Conservation (phyloP, 345 rosid species). For the Sonneratia alba region DNA sequence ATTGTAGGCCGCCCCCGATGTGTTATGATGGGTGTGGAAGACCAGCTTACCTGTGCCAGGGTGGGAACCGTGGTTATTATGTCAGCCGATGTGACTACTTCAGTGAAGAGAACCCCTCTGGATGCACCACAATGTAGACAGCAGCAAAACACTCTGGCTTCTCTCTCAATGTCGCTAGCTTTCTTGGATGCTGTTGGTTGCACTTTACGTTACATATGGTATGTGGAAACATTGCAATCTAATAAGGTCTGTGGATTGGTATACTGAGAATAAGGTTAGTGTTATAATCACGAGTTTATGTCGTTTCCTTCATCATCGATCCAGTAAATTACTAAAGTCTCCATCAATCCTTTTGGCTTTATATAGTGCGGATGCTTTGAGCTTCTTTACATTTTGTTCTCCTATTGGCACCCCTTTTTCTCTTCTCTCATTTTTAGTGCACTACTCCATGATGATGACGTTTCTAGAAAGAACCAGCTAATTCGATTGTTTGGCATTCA, state of each 20-base stretch:
- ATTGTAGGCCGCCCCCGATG: constrained; percentile 3
- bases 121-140: constrained; percentile 46
- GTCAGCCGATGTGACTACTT: constrained; percentile 30
- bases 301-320: not conserved
- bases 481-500: too few species aligned
- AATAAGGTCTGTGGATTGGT: not conserved
- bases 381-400: not conserved
- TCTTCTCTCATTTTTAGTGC: too few species aligned
- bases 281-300: not conserved
- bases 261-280: not conserved
- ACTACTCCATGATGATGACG: too few species aligned
- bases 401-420: too few species aligned
- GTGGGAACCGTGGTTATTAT: constrained; percentile 17
- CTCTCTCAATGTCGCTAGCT: not conserved
- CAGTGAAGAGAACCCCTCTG: constrained; percentile 41
- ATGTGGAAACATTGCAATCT: not conserved
- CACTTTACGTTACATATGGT: not conserved
- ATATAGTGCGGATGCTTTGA: not conserved
- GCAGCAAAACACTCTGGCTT: too few species aligned
- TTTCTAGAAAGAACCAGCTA: too few species aligned
- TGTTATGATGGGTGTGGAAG: constrained; percentile 10
- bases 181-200: not conserved
- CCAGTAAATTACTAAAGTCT: not conserved
- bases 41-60: constrained; percentile 18
- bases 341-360: not conserved